Conservation (phyloP, 2,329 filamentous ascomycete genomes). For the Fusarium hainanense region DNA sequence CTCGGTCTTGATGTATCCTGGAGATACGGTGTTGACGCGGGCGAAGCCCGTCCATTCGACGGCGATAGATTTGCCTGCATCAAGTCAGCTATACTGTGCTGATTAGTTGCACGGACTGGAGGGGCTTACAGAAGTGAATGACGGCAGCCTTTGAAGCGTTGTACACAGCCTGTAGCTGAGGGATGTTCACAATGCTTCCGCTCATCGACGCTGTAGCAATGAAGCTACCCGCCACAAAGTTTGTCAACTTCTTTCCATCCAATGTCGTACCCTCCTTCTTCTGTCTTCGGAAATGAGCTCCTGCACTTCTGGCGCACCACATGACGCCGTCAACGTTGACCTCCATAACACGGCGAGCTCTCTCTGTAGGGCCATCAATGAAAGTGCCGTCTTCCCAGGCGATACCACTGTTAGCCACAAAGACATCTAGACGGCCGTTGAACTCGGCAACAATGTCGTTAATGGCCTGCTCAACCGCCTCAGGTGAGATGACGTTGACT, state of each 20-base stretch:
- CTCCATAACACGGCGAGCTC: slow-evolving; percentile 74
- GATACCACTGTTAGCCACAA: slow-evolving; percentile 83
- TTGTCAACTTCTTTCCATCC: slow-evolving; percentile 69
- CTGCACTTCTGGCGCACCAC: slow-evolving; percentile 79
- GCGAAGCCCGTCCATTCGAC: slow-evolving; percentile 83
- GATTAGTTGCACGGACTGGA: not conserved
- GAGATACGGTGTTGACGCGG: slow-evolving; percentile 76
- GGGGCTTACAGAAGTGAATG: slow-evolving; percentile 64
- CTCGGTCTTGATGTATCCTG: slow-evolving; percentile 81
- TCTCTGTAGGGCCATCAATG: slow-evolving; percentile 71
- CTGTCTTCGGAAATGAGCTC: slow-evolving; percentile 75
- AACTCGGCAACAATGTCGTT: slow-evolving; percentile 71
- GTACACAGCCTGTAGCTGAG: slow-evolving; percentile 79
- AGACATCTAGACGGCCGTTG: slow-evolving; percentile 79
- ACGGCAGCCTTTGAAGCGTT: slow-evolving; percentile 77
- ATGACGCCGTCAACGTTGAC: slow-evolving; percentile 82
- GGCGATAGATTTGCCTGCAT: slow-evolving; percentile 73
- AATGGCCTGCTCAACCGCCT: slow-evolving; percentile 63
- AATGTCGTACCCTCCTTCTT: slow-evolving; percentile 73
- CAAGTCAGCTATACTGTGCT: not conserved
- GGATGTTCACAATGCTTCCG: slow-evolving; percentile 81
- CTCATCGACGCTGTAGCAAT: slow-evolving; percentile 84
- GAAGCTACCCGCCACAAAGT: slow-evolving; percentile 74
- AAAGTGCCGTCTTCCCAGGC: slow-evolving; percentile 77
- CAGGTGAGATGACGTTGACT: slow-evolving; percentile 67